Conservation (phyloP, 2,329 filamentous ascomycete genomes). For the Sporothrix pseudoabietina region DNA sequence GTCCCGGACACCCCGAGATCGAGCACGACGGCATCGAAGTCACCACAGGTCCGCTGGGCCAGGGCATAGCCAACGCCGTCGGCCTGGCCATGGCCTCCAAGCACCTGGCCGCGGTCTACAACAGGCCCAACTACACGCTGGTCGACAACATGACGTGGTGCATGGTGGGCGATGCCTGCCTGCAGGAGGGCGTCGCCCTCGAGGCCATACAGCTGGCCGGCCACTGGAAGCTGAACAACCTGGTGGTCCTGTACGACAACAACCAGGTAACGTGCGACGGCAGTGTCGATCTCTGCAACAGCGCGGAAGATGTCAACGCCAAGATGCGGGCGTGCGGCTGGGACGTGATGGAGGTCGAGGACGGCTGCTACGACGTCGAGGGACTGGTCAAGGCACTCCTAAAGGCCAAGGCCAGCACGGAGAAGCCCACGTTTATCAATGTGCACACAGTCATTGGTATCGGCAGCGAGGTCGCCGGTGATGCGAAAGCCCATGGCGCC, state of each 20-base stretch:
- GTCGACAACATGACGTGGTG: slow-evolving; percentile 58
- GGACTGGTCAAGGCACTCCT: slow-evolving; percentile 49
- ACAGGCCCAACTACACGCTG: slow-evolving; percentile 54
- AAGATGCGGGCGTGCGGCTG: slow-evolving; percentile 61
- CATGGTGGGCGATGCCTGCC: slow-evolving; percentile 60
- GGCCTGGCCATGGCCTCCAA: slow-evolving; percentile 61
- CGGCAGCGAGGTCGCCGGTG: slow-evolving; percentile 50
- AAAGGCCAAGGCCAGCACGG: slow-evolving; percentile 38
- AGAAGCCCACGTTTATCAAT: slow-evolving; percentile 53
- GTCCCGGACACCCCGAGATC: slow-evolving; percentile 60
- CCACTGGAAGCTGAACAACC: slow-evolving; percentile 57
- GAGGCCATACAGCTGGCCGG: slow-evolving; percentile 61
- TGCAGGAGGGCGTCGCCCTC: slow-evolving; percentile 60
- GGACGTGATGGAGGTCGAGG: slow-evolving; percentile 56
- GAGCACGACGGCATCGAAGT: slow-evolving; percentile 61
- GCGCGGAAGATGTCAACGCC: slow-evolving; percentile 36
- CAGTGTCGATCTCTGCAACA: slow-evolving; percentile 56
- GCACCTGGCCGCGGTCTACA: slow-evolving; percentile 57
- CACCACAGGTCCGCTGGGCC: slow-evolving; percentile 61
- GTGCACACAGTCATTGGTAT: slow-evolving; percentile 59
- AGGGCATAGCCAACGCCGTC: slow-evolving; percentile 63
- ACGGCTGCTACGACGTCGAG: slow-evolving; percentile 56
- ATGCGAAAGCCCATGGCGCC: slow-evolving; percentile 59
- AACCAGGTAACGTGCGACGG: slow-evolving; percentile 64
- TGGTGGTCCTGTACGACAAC: slow-evolving; percentile 62